Base-by-base conservation (phyloP, 192 early-diverging fungal genomes). In the Coemansia sp. region DNA sequence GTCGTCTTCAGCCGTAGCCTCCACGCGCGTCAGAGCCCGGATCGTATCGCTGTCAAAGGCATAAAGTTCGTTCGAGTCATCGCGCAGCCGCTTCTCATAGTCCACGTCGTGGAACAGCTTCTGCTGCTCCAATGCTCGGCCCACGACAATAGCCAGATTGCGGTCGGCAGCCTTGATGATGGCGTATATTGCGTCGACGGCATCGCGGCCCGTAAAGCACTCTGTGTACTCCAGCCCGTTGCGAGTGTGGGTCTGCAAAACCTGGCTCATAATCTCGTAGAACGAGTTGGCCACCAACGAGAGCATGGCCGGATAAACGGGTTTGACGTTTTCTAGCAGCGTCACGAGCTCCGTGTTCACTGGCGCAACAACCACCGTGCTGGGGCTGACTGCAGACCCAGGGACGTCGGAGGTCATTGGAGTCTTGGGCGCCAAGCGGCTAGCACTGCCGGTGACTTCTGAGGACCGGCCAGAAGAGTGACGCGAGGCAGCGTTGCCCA, bases 41-140 rank as follows among this genome's bases (percentile, higher is more conserved):
- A 68, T 65, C 8, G 76, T 44, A 38, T 84, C 78, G 9, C 89
- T 85, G 31, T 87, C 85, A 79, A 97, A 95, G 62, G 89, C 85
- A 73, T 97, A 98, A 18, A 98, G 70, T 68, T 96, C 95, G 60
- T 89, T 80, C 12, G 86, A 70, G 55, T 90, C 91, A 71, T 97
- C 95, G n/a, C 94, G 90, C 60, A 98, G 87, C 7, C 93, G 86
- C 79, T 94, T 92, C 46, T 90, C 90, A 76, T 92, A 95, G 8
- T 86, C 90, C 15, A 97, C 95, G 78, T 98, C 95, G 74, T 95
- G 92, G 81, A 98, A 95, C 66, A 97, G 90, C 43, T 88, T 88
- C 81, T 98, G 97, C 53, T 91, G 87, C 73, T 94, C 95, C 64
- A 98, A 79, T 16, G 95, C 92, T 18, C 96, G 88, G 20, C 97